phyloP scores from a whole-genome alignment of 345 rosid species.

The Populus deltoides region DNA sequence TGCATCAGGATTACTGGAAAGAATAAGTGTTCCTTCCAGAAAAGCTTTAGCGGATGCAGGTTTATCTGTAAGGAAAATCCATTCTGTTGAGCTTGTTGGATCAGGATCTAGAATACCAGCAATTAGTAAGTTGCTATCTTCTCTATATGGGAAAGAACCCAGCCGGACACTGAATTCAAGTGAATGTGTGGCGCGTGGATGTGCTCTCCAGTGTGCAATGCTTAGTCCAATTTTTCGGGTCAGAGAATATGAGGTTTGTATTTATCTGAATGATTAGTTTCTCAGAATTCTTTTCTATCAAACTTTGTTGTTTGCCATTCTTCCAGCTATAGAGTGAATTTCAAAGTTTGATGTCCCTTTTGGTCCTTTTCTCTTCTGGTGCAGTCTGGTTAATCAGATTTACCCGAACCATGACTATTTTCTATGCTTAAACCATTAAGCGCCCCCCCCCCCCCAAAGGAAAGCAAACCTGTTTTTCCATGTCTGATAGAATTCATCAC shows the following conservation, averaged over 20 bases:
- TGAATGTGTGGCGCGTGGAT: slow-evolving; percentile 66
- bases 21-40: slow-evolving; percentile 41
- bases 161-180: slow-evolving; percentile 55
- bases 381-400: too few species aligned
- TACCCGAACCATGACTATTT: too few species aligned
- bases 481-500: too few species aligned
- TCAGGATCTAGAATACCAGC: slow-evolving; percentile 67
- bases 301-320: not conserved
- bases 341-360: not conserved
- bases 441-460: too few species aligned
- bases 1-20: slow-evolving; percentile 41
- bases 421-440: too few species aligned
- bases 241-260: slow-evolving; percentile 56
- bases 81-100: slow-evolving; percentile 58
- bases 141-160: slow-evolving; percentile 53
- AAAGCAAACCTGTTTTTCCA: too few species aligned
- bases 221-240: slow-evolving; percentile 58
- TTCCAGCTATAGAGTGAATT: not conserved
- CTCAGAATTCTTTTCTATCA: not conserved
- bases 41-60: slow-evolving; percentile 49
- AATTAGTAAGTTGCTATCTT: slow-evolving; percentile 37
- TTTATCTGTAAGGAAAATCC: slow-evolving; percentile 40
- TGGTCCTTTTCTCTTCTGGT: too few species aligned
- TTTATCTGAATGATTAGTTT: slow-evolving; percentile 4
- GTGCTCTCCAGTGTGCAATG: slow-evolving; percentile 67